Percentiles rank a stretch among this genome's conserved stretches.
phyloP scores from a whole-genome alignment of 202 grass and related monocot species.

The Dendrocalamus latiflorus region DNA sequence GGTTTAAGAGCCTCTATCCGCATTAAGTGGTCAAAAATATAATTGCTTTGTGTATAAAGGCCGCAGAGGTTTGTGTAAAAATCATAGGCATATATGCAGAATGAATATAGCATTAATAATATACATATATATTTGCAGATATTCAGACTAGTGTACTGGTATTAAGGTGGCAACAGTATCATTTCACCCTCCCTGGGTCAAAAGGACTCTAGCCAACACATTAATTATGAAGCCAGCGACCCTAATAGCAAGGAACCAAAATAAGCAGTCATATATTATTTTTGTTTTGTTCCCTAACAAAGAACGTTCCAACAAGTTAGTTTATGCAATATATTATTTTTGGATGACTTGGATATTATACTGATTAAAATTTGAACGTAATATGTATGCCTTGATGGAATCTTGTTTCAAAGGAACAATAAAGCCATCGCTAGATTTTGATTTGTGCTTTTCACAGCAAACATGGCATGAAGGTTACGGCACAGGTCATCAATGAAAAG shows the following conservation, averaged over 20 bases:
- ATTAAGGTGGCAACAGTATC: conserved; percentile 15
- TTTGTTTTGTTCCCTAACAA: conserved; percentile 1
- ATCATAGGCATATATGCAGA: background rate
- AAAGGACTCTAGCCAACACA: background rate
- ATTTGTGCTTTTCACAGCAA: conserved; percentile 20
- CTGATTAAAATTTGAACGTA: conserved; percentile 5
- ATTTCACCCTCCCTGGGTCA: background rate
- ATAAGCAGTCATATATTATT: background rate
- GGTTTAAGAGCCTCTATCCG: background rate
- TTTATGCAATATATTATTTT: too few species aligned
- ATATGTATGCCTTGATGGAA: background rate
- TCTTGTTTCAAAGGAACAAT: background rate
- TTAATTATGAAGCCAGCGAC: background rate
- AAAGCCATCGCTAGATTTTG: conserved; percentile 1
- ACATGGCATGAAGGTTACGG: conserved; percentile 8
- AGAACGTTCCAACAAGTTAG: background rate
- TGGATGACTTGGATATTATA: conserved; percentile 4
- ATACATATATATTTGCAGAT: conserved; percentile 1
- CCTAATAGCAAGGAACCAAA: conserved; percentile 14
- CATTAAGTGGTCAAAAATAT: background rate
- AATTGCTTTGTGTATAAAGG: background rate
- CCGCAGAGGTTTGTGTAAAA: background rate
- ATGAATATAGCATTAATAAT: background rate
- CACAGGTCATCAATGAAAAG: conserved; percentile 7
- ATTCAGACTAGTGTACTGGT: background rate